Conservation (phyloP, 2,329 filamentous ascomycete genomes). For the Trichoderma koningii region DNA sequence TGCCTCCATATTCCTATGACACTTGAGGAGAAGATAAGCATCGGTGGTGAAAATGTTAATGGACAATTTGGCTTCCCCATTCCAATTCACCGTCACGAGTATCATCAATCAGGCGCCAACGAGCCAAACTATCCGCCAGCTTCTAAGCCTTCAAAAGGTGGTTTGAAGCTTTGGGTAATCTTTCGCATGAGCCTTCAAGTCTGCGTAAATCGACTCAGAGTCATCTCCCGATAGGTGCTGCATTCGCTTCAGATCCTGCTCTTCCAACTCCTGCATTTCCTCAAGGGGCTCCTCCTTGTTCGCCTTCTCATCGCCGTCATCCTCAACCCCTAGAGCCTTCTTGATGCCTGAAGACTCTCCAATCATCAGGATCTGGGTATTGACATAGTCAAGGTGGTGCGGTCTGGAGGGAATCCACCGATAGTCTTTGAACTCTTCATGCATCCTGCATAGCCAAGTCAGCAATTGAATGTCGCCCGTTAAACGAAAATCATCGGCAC, state of each 20-base stretch:
- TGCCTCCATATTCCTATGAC: too few species aligned
- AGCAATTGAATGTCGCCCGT: neutral
- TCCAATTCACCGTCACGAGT: too few species aligned
- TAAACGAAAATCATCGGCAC: slow-evolving; percentile 33
- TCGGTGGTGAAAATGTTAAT: too few species aligned
- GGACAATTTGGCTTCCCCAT: too few species aligned
- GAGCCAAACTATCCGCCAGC: neutral
- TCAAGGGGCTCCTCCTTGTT: slow-evolving; percentile 66
- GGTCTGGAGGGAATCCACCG: slow-evolving; percentile 76
- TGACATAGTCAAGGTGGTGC: slow-evolving; percentile 71
- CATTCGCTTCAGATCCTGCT: slow-evolving; percentile 72
- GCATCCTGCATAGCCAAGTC: slow-evolving; percentile 50
- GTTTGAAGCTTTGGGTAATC: slow-evolving; percentile 36
- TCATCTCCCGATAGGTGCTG: slow-evolving; percentile 51
- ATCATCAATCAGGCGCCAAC: too few species aligned
- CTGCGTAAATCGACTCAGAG: slow-evolving; percentile 35
- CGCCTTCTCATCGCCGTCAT: slow-evolving; percentile 56
- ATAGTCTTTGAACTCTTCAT: slow-evolving; percentile 69
- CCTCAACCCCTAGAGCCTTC: slow-evolving; percentile 57
- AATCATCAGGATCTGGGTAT: slow-evolving; percentile 77
- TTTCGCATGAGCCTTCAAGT: slow-evolving; percentile 23
- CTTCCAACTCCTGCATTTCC: slow-evolving; percentile 72
- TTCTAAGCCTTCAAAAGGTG: slow-evolving; percentile 29
- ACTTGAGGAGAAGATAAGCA: too few species aligned
- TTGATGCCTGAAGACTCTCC: slow-evolving; percentile 64